Base-by-base conservation (phyloP, 1,139 yeast genomes). In the Scheffersomyces segobiensis region DNA sequence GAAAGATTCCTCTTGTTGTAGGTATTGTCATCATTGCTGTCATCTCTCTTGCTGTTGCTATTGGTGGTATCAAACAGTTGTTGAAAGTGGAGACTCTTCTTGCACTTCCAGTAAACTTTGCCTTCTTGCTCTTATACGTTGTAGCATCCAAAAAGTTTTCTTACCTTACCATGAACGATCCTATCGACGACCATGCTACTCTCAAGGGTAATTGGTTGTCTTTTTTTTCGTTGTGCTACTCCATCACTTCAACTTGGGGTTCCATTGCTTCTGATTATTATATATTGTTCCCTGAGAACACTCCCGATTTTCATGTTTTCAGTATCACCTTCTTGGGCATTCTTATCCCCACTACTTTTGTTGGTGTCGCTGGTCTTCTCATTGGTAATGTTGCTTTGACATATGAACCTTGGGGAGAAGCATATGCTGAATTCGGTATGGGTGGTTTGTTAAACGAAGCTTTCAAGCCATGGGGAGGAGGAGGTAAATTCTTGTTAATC, bases 161-260 rank as follows among this genome's bases (percentile, higher is more conserved):
- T 46, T 71, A 76, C 57, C 68, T 79, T 71, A 69, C 81, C 4
- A 70, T 72, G 56, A 72, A 77, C 7, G 77, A 73, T 53, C 77
- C 86, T 20, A 65, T 68, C 19, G 81, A 82, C 3, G 83, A 79
- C 21, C 57, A 77, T 1, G 70, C 74, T 10, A 76, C 82, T 3
- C 60, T 69, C 14, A 79, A 80, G 55, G 97, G 96, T 8, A 84
- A 86, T 69, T 86, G 91, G 85, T 71, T 92, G 42, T 84, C 92
- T 19, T 89, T 87, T 71, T 91, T 91, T 68, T 84, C 93, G 1
- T 77, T 91, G 54, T 81, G 89, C 48, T 91, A 90, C 68, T 88
- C 97, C 46, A 87, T 89, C 53, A 91, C 97, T 3, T 85, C 93
- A 1, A 91, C 97, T 1, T 93, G 97, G 97, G 96, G 96, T 48